These are phyloP conservation scores for Alternaria atra DNA, from an alignment of 2,329 filamentous ascomycete genomes.

Conservation along the genomic window DNA sequence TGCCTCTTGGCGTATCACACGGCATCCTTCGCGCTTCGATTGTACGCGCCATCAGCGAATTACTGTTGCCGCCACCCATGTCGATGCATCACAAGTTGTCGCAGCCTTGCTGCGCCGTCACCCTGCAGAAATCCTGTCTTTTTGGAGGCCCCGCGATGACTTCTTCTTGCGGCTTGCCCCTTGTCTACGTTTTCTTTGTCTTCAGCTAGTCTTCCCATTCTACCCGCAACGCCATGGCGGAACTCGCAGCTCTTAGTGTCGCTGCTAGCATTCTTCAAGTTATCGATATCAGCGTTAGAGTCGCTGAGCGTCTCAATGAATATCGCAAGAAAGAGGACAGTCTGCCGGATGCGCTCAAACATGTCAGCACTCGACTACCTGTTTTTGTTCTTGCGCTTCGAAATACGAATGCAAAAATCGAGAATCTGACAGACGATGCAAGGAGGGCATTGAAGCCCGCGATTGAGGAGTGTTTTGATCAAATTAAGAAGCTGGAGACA, in stretches of 20 bases:
- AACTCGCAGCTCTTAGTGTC: constrained; percentile 19
- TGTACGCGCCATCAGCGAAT: constrained; percentile 1
- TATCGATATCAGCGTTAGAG: constrained; percentile 17
- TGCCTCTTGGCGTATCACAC: background rate
- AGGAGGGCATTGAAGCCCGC: constrained; percentile 15
- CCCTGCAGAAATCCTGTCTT: constrained; percentile 1
- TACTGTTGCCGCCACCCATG: background rate
- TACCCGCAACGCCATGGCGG: constrained; percentile 25
- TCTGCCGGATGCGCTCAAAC: constrained; percentile 17
- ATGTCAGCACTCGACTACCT: constrained; percentile 4
- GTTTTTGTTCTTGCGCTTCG: background rate
- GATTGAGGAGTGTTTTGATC: constrained; percentile 18
- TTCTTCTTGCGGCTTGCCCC: background rate
- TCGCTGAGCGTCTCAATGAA: constrained; percentile 22
- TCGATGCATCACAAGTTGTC: background rate
- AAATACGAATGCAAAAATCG: background rate
- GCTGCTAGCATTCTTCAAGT: constrained; percentile 29
- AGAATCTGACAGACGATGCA: constrained; percentile 9
- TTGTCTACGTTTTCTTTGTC: background rate
- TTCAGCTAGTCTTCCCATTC: constrained; percentile 1
- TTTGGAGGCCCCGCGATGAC: background rate
- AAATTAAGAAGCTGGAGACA: constrained; percentile 21
- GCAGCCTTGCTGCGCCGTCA: constrained; percentile 19
- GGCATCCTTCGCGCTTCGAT: background rate
- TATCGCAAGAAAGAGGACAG: constrained; percentile 12